These are phyloP conservation scores for Luvunga scandens DNA, from an alignment of 345 rosid species.

Conservation along the genomic window DNA sequence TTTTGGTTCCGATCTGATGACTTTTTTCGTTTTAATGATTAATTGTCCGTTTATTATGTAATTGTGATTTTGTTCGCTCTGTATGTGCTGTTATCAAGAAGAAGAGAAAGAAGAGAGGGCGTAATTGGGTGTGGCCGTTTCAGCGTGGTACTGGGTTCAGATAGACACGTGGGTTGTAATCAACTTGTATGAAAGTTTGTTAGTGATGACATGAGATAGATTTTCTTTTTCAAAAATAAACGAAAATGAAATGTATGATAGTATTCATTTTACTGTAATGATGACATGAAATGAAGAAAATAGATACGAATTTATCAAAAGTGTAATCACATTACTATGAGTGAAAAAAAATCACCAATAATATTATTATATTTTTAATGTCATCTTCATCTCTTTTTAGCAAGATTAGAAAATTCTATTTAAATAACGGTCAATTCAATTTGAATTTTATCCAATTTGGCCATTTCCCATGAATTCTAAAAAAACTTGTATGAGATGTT, in stretches of 20 bases:
- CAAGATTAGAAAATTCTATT: no score
- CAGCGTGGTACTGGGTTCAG: background rate
- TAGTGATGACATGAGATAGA: background rate
- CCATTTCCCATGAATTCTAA: no score
- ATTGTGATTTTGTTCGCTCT: background rate
- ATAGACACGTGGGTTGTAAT: background rate
- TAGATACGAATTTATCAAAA: background rate
- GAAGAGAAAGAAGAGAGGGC: background rate
- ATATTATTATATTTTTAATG: no score
- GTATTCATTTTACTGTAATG: no score
- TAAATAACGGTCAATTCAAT: no score
- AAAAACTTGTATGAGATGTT: background rate
- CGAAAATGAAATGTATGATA: background rate
- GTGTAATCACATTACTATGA: background rate
- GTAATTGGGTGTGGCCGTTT: background rate
- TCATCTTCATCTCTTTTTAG: no score
- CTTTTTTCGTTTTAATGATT: background rate
- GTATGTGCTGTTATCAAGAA: background rate
- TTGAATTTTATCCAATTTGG: background rate
- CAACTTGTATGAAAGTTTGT: background rate
- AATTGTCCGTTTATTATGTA: background rate
- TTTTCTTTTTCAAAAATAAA: background rate
- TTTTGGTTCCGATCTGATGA: conserved; percentile 28
- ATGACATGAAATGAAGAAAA: background rate
- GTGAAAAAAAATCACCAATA: no score